Conservation (phyloP, 345 rosid species). For the Pistacia integerrima region DNA sequence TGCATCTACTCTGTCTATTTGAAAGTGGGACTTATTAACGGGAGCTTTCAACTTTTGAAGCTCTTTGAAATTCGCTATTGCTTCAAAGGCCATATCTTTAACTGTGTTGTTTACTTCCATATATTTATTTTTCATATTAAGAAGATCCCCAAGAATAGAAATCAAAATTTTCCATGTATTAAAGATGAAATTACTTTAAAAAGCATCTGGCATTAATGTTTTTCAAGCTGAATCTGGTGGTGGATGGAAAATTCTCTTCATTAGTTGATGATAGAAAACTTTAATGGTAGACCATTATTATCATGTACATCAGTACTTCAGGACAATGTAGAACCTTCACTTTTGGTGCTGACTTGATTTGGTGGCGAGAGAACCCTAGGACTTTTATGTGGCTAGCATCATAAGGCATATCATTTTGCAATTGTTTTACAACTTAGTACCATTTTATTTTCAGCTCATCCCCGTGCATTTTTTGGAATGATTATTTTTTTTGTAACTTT, state of each 20-base stretch:
- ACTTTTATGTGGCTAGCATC: background rate
- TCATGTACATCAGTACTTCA: background rate
- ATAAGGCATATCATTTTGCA: background rate
- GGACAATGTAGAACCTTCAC: background rate
- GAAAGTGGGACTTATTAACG: background rate
- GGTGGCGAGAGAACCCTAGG: background rate
- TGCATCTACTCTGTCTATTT: background rate
- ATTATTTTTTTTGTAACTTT: background rate
- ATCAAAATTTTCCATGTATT: no score
- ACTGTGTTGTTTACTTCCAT: background rate
- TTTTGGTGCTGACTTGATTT: slow-evolving; percentile 6
- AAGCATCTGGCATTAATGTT: background rate
- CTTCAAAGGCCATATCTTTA: background rate
- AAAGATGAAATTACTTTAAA: background rate
- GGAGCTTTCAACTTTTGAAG: background rate
- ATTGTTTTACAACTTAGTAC: background rate
- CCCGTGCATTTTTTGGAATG: background rate
- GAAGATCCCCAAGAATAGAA: background rate
- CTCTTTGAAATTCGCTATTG: background rate
- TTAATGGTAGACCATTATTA: background rate
- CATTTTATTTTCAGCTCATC: background rate
- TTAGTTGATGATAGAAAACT: background rate
- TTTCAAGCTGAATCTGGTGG: background rate
- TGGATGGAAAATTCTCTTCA: background rate
- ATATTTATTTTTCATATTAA: no score